Percentiles rank a stretch among this genome's conserved stretches.
Conservation (phyloP, 2,329 filamentous ascomycete species). For the Diaporthe ampelina region DNA sequence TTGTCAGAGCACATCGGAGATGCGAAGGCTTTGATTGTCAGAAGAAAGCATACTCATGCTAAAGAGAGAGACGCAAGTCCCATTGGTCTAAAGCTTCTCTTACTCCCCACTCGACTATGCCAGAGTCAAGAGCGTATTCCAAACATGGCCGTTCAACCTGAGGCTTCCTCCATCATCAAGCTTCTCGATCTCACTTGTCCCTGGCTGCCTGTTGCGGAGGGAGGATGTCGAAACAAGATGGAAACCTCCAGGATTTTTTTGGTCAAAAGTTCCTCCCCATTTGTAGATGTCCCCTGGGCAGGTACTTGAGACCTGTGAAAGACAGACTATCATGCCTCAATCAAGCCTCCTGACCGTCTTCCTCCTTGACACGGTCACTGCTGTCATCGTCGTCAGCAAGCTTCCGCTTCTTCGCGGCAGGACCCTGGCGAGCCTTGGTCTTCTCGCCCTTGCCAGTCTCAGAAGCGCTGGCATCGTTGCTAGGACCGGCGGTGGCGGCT, state of each 20-base stretch:
- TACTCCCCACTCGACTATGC: background rate
- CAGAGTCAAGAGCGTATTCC: background rate
- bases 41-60: background rate
- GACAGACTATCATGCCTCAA: background rate
- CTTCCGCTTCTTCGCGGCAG: conserved; percentile 26
- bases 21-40: background rate
- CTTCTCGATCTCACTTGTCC: no score
- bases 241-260: background rate
- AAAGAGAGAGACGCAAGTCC: background rate
- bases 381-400: background rate
- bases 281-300: background rate
- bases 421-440: background rate
- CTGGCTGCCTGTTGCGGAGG: no score
- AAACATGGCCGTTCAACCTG: background rate
- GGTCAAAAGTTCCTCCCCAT: background rate
- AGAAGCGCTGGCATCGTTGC: background rate
- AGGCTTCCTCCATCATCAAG: background rate
- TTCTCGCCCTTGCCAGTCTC: background rate
- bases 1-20: background rate
- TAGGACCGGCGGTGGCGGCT: background rate
- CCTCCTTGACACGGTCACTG: background rate
- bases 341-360: background rate
- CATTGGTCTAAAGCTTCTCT: background rate
- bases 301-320: background rate
- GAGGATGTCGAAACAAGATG: background rate